phyloP scores from a whole-genome alignment of 2,329 filamentous ascomycete species.

The Aspergillus luchuensis region DNA sequence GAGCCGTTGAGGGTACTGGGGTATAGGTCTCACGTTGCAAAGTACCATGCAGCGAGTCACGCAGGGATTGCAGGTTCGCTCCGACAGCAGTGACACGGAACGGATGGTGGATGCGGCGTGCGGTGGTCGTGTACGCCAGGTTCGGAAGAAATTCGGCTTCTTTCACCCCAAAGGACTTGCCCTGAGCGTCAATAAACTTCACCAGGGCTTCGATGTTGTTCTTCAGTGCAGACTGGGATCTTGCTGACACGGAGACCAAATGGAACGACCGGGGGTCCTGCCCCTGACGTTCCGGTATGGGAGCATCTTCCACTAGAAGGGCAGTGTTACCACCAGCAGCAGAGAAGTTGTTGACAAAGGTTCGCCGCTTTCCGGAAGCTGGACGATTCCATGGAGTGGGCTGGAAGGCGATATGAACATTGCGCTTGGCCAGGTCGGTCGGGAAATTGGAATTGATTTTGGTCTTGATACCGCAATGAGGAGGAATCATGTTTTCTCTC shows the following conservation, averaged over 20 bases:
- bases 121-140: conserved; percentile 69
- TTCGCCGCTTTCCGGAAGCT: conserved; percentile 37
- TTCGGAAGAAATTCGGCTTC: conserved; percentile 46
- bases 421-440: conserved; percentile 45
- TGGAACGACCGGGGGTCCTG: conserved; percentile 60
- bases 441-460: conserved; percentile 52
- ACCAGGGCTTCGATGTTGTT: conserved; percentile 61
- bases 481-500: conserved; percentile 35
- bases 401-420: conserved; percentile 52
- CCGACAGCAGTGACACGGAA: conserved; percentile 31
- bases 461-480: conserved; percentile 42
- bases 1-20: conserved; percentile 22
- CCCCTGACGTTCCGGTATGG: conserved; percentile 35
- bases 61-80: conserved; percentile 18
- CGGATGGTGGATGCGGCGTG: conserved; percentile 51
- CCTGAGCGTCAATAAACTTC: conserved; percentile 45
- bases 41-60: conserved; percentile 14
- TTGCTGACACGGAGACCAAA: conserved; percentile 59
- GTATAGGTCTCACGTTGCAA: conserved; percentile 13
- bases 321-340: conserved; percentile 73
- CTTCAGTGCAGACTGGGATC: conserved; percentile 44
- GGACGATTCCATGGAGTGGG: conserved; percentile 41
- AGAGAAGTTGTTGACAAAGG: conserved; percentile 67
- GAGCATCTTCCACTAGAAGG: conserved; percentile 65
- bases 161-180: conserved; percentile 39